These are phyloP conservation scores for Clausena lansium DNA, from an alignment of 345 rosid species.

Conservation along the genomic window DNA sequence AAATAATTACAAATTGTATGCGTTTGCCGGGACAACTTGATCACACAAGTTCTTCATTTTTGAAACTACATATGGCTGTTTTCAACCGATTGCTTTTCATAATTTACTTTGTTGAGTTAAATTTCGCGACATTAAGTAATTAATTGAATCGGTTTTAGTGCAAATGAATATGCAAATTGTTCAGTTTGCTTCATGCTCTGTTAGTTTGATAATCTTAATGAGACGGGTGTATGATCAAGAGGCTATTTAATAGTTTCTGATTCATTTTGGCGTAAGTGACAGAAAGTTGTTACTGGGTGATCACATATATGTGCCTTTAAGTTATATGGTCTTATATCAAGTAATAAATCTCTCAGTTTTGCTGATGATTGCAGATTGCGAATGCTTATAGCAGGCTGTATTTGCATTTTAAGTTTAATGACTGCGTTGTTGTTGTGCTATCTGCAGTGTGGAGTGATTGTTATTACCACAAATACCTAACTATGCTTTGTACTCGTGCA, in stretches of 20 bases:
- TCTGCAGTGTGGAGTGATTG: neutral
- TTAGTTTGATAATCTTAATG: neutral
- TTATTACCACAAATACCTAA: neutral
- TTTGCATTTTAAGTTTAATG: neutral
- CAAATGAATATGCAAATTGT: neutral
- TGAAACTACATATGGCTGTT: neutral
- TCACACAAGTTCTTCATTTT: neutral
- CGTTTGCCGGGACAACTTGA: too few species aligned
- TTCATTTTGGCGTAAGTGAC: neutral
- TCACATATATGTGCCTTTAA: neutral
- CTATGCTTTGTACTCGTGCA: neutral
- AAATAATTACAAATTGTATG: too few species aligned
- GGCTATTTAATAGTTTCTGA: neutral
- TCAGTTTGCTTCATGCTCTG: neutral
- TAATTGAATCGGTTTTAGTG: neutral
- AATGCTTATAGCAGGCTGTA: neutral
- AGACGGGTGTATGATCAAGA: neutral
- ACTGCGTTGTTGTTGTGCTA: neutral
- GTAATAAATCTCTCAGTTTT: neutral
- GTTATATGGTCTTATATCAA: neutral
- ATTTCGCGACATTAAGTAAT: neutral
- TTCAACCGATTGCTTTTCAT: neutral
- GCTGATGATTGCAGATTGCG: neutral
- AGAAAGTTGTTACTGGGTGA: neutral
- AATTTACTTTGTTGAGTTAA: neutral